Evolutionary conservation across 2,329 filamentous ascomycete genomes (phyloP).

Genomic region (Aspergillus cejpii): DNA sequence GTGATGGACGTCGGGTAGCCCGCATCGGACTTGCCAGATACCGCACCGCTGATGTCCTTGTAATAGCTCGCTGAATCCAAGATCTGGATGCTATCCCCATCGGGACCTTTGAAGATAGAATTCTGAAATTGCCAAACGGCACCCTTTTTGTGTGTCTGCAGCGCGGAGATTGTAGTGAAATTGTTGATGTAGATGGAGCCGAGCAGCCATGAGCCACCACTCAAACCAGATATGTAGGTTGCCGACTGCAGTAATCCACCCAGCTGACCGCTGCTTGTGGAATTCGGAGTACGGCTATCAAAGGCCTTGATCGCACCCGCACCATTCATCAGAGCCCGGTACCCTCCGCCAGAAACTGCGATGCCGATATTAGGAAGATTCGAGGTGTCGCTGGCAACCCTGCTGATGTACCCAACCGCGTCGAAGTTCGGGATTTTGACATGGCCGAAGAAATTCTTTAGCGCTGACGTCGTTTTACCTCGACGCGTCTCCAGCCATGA

Average conservation of each 20-base stretch:
- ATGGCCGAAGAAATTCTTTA: constrained; percentile 65
- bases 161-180: constrained; percentile 58
- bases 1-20: constrained; percentile 67
- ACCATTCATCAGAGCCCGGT: constrained; percentile 78
- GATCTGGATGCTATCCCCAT: constrained; percentile 34
- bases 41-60: constrained; percentile 50
- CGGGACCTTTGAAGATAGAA: constrained; percentile 45
- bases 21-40: constrained; percentile 56
- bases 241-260: constrained; percentile 75
- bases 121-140: constrained; percentile 28
- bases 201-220: constrained; percentile 78
- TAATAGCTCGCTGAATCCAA: constrained; percentile 56
- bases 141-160: constrained; percentile 22
- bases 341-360: constrained; percentile 77
- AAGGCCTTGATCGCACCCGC: constrained; percentile 77
- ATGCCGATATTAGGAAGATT: constrained; percentile 65
- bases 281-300: constrained; percentile 62
- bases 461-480: constrained; percentile 63
- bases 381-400: constrained; percentile 49
- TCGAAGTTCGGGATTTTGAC: constrained; percentile 73
- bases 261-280: constrained; percentile 59
- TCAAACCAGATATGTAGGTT: constrained; percentile 76
- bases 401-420: constrained; percentile 63
- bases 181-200: constrained; percentile 76
- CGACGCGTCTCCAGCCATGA: constrained; percentile 68